phyloP scores from a whole-genome alignment of 164 flowering plant genomes.

The Pachysandra terminalis region DNA sequence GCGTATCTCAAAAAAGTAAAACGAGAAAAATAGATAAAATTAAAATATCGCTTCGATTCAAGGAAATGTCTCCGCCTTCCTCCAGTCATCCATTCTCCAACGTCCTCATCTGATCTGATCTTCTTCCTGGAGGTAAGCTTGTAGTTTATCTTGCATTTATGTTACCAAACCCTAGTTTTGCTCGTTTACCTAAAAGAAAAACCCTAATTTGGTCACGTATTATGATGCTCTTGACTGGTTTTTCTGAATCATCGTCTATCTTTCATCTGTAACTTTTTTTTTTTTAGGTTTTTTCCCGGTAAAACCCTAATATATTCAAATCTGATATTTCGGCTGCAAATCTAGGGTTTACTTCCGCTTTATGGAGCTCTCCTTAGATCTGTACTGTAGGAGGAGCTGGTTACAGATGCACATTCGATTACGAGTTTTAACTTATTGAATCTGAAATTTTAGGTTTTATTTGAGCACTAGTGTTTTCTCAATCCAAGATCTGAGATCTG shows the following conservation, averaged over 20 bases:
- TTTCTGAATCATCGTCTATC: not conserved
- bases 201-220: not conserved
- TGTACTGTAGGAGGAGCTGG: not conserved
- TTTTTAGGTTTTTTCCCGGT: no score
- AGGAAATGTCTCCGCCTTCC: no score
- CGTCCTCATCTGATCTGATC: no score
- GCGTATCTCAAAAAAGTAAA: no score
- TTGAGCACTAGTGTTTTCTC: not conserved
- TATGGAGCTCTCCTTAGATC: not conserved
- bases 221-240: not conserved
- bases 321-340: not conserved
- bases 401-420: not conserved
- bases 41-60: no score
- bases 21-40: no score
- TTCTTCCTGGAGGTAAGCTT: not conserved
- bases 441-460: not conserved
- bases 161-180: not conserved
- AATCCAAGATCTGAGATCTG: slow-evolving; percentile 4
- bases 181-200: not conserved
- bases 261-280: not conserved
- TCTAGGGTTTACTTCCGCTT: not conserved
- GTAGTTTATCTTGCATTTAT: not conserved
- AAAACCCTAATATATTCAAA: not conserved
- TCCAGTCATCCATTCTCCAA: no score
- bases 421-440: not conserved